Percentiles rank a stretch among this genome's conserved stretches.
These are phyloP conservation scores for Solanum stenotomum DNA, from an alignment of 257 asterid species.

Conservation along the genomic window DNA sequence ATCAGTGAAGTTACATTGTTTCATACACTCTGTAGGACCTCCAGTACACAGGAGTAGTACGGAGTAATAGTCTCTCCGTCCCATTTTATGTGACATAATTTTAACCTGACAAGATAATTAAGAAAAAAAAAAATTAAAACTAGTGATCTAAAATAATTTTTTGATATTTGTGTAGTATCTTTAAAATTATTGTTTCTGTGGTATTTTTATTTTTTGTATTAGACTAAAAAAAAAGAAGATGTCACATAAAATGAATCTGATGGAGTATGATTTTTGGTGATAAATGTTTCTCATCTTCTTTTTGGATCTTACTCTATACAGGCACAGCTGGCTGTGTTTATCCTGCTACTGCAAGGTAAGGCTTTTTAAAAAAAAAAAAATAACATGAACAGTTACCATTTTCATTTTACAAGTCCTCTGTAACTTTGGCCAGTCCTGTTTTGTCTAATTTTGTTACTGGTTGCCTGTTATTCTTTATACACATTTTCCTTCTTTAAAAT, in stretches of 20 bases:
- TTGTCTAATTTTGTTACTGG: neutral
- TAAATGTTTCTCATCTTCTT: neutral
- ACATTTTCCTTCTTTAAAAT: neutral
- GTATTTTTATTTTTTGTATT: too few species aligned
- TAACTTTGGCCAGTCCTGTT: neutral
- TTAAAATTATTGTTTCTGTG: too few species aligned
- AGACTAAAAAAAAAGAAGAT: too few species aligned
- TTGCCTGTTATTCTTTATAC: neutral
- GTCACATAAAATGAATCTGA: too few species aligned
- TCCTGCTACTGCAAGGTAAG: constrained; percentile 68
- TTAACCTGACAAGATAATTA: too few species aligned
- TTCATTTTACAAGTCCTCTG: neutral
- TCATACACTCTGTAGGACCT: neutral
- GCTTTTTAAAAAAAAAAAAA: neutral
- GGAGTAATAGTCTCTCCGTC: neutral
- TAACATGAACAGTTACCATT: neutral
- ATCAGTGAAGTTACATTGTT: neutral
- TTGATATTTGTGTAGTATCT: too few species aligned
- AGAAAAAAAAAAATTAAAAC: too few species aligned
- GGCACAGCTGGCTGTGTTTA: constrained; percentile 54
- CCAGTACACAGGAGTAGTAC: neutral
- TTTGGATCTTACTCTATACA: constrained; percentile 5
- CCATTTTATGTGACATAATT: neutral
- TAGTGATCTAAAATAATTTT: neutral
- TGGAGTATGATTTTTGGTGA: neutral